Conservation (phyloP, 352 stramenopile genomes). For the Phytophthora capsici region DNA sequence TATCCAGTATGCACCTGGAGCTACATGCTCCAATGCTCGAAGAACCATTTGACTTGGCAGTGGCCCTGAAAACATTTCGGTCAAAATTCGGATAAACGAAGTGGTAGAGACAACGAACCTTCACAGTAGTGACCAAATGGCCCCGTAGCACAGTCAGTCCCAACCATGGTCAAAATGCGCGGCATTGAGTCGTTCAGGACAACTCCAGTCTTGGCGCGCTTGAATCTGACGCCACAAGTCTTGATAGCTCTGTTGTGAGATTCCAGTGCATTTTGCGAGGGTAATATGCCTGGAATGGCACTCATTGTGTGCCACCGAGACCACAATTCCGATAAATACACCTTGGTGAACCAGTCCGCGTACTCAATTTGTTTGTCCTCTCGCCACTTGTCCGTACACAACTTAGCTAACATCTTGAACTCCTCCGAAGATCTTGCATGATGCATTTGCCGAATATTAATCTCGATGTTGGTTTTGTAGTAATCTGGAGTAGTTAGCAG, state of each 20-base stretch:
- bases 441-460: slow-evolving; percentile 6
- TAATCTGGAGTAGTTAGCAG: background rate
- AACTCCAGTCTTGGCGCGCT: slow-evolving; percentile 14
- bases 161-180: background rate
- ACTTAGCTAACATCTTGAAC: background rate
- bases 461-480: background rate
- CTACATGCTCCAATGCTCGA: background rate
- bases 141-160: background rate
- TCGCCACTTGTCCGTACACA: background rate
- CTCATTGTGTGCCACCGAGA: slow-evolving; percentile 2
- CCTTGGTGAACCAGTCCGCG: slow-evolving; percentile 6
- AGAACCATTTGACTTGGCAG: background rate
- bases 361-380: slow-evolving; percentile 2
- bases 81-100: too few relatives aligned
- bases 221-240: background rate
- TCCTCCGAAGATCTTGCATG: background rate
- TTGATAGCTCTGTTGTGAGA: slow-evolving; percentile 20
- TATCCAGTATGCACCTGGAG: background rate
- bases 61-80: too few relatives aligned
- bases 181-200: slow-evolving; percentile 17
- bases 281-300: slow-evolving; percentile 6
- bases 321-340: slow-evolving; percentile 10
- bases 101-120: too few relatives aligned
- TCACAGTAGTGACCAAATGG: slow-evolving; percentile 15
- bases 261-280: slow-evolving; percentile 20